phyloP scores from a whole-genome alignment of 2,329 filamentous ascomycete genomes.

The Phoma sp. region DNA sequence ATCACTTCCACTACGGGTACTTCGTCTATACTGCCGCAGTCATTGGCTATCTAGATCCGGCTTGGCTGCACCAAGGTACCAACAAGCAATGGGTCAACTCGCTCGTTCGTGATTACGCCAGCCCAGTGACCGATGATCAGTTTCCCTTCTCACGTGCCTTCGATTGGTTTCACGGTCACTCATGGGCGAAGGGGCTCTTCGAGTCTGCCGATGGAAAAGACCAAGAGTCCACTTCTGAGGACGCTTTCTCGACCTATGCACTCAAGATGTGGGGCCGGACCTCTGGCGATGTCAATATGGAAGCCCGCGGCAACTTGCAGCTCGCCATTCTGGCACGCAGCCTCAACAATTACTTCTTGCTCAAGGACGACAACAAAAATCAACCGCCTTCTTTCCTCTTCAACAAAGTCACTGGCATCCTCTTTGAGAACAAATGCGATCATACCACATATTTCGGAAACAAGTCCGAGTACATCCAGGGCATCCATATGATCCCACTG shows the following conservation, averaged over 20 bases:
- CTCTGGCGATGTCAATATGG: constrained; percentile 76
- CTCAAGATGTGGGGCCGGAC: constrained; percentile 93
- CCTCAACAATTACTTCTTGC: constrained; percentile 82
- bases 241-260: constrained; percentile 85
- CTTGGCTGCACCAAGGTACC: constrained; percentile 66
- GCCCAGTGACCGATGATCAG: constrained; percentile 69
- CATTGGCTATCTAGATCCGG: constrained; percentile 79
- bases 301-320: constrained; percentile 81
- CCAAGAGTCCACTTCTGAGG: constrained; percentile 91
- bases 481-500: constrained; percentile 84
- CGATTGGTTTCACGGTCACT: constrained; percentile 93
- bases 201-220: constrained; percentile 79
- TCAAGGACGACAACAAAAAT: constrained; percentile 71
- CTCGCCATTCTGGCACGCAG: constrained; percentile 77
- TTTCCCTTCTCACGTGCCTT: constrained; percentile 79
- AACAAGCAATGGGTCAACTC: constrained; percentile 85
- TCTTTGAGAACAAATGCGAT: constrained; percentile 97
- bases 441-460: constrained; percentile 86
- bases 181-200: constrained; percentile 86
- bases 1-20: constrained; percentile 78
- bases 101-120: constrained; percentile 82
- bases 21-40: constrained; percentile 88
- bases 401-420: constrained; percentile 75
- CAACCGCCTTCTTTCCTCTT: constrained; percentile 78
- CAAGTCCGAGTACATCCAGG: constrained; percentile 70